These are phyloP conservation scores for Euphrasia confusa DNA, from an alignment of 257 asterid species.

Conservation along the genomic window DNA sequence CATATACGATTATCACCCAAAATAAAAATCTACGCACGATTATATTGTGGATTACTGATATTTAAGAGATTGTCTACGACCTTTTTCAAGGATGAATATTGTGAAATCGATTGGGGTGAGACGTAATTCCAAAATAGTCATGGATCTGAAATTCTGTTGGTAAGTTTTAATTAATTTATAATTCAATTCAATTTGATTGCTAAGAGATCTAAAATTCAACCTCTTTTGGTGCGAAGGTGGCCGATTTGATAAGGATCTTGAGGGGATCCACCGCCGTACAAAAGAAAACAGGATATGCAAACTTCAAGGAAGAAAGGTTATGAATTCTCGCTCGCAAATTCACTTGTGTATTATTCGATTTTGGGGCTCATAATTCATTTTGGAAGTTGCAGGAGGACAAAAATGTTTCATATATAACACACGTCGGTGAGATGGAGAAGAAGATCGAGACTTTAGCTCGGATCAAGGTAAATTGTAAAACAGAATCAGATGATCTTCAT, in stretches of 20 bases:
- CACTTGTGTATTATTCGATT: conserved; percentile 3
- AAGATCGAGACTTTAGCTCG: conserved; percentile 82
- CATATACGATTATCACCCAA: no score
- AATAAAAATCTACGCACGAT: no score
- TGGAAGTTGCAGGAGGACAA: conserved; percentile 70
- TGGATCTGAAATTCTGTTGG: no score
- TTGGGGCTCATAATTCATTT: conserved; percentile 22
- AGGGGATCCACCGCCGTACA: conserved; percentile 86
- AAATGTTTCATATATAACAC: conserved; percentile 91
- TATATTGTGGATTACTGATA: no score
- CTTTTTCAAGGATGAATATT: no score
- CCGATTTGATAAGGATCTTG: conserved; percentile 80
- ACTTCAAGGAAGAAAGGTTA: conserved; percentile 98
- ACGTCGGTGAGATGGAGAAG: conserved; percentile 93
- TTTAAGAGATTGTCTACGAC: no score
- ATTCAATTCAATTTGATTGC: no score
- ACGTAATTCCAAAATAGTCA: no score
- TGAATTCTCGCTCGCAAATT: conserved; percentile 6
- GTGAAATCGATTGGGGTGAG: no score
- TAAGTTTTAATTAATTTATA: no score
- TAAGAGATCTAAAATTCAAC: no score
- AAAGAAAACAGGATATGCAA: conserved; percentile 92
- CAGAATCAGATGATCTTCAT: no score
- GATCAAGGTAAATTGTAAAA: conserved; percentile 31
- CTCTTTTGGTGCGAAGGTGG: conserved; percentile 58